A percentile compares a stretch with the other conserved stretches of the same genome.
phyloP scores from a whole-genome alignment of 495 filamentous ascomycete species.

The Penicillium soppii region DNA sequence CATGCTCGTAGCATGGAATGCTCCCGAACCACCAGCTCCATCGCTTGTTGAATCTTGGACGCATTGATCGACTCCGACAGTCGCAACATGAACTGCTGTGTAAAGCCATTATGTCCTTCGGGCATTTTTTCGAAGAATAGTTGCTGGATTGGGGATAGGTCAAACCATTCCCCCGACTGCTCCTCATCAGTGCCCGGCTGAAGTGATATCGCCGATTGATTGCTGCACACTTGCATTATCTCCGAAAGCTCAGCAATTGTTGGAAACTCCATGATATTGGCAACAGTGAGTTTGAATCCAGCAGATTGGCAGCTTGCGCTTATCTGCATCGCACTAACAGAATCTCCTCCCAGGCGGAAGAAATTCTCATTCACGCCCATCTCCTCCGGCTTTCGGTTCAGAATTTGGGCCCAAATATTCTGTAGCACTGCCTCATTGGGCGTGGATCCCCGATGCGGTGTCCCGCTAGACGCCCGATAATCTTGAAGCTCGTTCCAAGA shows the following conservation, averaged over 20 bases:
- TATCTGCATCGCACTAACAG: slow-evolving; percentile 20
- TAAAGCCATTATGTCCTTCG: slow-evolving; percentile 1
- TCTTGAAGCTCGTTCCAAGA: slow-evolving; percentile 3
- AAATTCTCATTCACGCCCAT: slow-evolving; percentile 35
- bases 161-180: slow-evolving; percentile 14
- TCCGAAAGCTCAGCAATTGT: slow-evolving; percentile 6
- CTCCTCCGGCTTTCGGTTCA: slow-evolving; percentile 3
- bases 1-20: neutral
- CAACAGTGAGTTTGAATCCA: neutral
- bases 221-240: neutral
- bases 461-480: neutral
- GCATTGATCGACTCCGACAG: neutral
- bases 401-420: slow-evolving; percentile 20
- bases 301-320: slow-evolving; percentile 1
- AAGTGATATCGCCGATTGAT: neutral
- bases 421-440: slow-evolving; percentile 25
- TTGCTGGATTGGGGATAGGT: slow-evolving; percentile 62
- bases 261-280: slow-evolving; percentile 14
- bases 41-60: neutral
- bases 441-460: slow-evolving; percentile 1
- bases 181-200: neutral
- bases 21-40: neutral
- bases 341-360: slow-evolving; percentile 22
- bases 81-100: neutral
- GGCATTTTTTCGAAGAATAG: slow-evolving; percentile 1